These are phyloP conservation scores for Erythrobasidium hasegawianum DNA, from an alignment of 1,284 basidiomycete genomes.

Conservation along the genomic window DNA sequence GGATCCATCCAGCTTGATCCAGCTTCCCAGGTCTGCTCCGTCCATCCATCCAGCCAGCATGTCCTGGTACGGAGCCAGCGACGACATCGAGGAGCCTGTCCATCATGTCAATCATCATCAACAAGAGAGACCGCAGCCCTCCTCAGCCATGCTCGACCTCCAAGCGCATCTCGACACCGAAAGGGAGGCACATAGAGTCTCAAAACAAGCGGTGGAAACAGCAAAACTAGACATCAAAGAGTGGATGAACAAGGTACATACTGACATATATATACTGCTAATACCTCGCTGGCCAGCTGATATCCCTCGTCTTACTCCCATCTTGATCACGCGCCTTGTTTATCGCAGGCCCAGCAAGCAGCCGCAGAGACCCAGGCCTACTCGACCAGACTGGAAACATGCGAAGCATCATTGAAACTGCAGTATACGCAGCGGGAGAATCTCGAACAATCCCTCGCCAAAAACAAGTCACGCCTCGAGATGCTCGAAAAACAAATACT, in stretches of 20 bases:
- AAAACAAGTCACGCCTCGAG: constrained; percentile 1
- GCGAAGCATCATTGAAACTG: not conserved
- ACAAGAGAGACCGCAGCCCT: not conserved
- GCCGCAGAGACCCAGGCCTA: not conserved
- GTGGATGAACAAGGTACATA: not conserved
- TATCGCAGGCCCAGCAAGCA: not conserved
- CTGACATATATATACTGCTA: not conserved
- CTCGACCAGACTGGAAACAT: not conserved
- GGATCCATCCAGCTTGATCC: no score
- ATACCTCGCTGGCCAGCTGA: no score
- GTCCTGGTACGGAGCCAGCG: not conserved
- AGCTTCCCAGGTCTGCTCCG: no score
- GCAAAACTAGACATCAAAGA: not conserved
- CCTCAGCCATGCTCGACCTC: not conserved
- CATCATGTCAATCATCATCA: not conserved
- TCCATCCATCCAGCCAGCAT: not conserved
- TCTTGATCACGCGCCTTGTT: not conserved
- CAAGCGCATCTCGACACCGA: not conserved
- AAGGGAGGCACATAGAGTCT: not conserved
- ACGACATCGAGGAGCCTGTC: not conserved
- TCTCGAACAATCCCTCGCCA: not conserved
- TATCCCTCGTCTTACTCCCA: no score
- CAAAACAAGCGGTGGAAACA: not conserved
- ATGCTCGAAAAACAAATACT: not conserved
- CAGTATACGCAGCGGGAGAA: not conserved